Evolutionary conservation across 805 yeast species (phyloP).

Genomic region (Saccharomycopsis olivae): DNA sequence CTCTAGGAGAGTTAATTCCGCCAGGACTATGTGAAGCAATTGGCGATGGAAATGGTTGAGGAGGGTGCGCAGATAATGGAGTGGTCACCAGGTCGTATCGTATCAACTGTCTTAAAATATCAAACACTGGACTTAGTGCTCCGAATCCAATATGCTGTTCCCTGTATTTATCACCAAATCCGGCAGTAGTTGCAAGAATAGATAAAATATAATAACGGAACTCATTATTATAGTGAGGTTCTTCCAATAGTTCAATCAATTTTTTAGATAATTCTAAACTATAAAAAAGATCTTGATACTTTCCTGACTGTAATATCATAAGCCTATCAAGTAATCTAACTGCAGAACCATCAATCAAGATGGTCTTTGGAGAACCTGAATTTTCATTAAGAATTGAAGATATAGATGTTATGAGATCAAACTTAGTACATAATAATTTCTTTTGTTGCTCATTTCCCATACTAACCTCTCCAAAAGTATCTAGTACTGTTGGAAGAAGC

Average conservation of each 20-base stretch:
- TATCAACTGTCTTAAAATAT: too few relatives aligned
- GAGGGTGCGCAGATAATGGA: too few relatives aligned
- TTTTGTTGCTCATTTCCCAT: slow-evolving; percentile 14
- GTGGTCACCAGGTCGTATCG: too few relatives aligned
- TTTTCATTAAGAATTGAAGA: slow-evolving; percentile 5
- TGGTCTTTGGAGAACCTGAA: slow-evolving; percentile 2
- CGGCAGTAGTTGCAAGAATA: slow-evolving; percentile 11
- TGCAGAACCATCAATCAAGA: slow-evolving; percentile 5
- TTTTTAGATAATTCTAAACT: slow-evolving; percentile 7
- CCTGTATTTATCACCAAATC: slow-evolving; percentile 6
- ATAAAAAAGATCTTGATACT: slow-evolving; percentile 6
- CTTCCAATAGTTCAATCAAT: slow-evolving; percentile 13
- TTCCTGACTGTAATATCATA: neutral
- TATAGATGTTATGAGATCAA: slow-evolving; percentile 5
- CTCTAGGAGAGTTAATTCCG: neutral
- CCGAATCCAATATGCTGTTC: slow-evolving; percentile 11
- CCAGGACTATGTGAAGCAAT: slow-evolving; percentile 6
- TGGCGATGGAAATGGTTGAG: too few relatives aligned
- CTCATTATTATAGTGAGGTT: slow-evolving; percentile 1
- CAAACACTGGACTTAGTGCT: too few relatives aligned
- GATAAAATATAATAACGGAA: slow-evolving; percentile 4
- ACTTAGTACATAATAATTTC: slow-evolving; percentile 8
- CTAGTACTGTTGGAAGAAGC: slow-evolving; percentile 7
- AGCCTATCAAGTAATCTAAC: slow-evolving; percentile 10
- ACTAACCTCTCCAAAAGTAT: slow-evolving; percentile 10